Evolutionary conservation across 176 grass and related monocot species (phyloP), one percentile per base, ranked within the genome.

Genomic region (Miscanthus lutarioriparius): DNA sequence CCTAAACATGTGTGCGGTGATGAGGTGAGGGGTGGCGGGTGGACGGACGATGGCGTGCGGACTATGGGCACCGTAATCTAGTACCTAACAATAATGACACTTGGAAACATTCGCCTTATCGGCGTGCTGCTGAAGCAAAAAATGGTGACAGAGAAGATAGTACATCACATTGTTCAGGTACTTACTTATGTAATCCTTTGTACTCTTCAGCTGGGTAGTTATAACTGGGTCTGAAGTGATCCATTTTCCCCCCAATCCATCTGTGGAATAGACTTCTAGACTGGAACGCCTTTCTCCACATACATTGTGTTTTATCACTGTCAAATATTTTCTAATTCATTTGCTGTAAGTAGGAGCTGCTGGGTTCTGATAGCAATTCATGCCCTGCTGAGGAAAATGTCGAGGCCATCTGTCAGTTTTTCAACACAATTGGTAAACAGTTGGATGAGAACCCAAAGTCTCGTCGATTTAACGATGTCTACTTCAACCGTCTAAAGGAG

Each of bases 151-250:
- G 92, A 88, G 86, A 94, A 94, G 83, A 91, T 94, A 59, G 86
- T 94, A 45, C 89, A 89, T 83, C 89, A 94, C 69, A 91, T 94
- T 74, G 89, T 94, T 91, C 92, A 94, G 89, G 92, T 94, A 76
- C 47, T 49, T 16, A 76, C 63, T 26, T 67, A 72, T 47, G 20
- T 32, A 8, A 45, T 26, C 36, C 22, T 77, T 81, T 20, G 14
- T 13, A 23, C 41, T 45, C 11, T 79, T 65, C 27, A 30, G 30
- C 44, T 51, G 16, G 36, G 27, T 70, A 45, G 12, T 78, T 30
- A 8, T 12, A 69, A 49, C n/a, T 56, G 53, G 53, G 10, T 62
- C 37, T 26, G 51, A 62, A 5, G 8, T 30, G 4, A 75, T 49
- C 6, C 49, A 26, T 64, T 44, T 1, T n/a, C n/a, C 25, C 7